Base-by-base conservation (phyloP, 805 yeast species). In the Kuraishia cidri region DNA sequence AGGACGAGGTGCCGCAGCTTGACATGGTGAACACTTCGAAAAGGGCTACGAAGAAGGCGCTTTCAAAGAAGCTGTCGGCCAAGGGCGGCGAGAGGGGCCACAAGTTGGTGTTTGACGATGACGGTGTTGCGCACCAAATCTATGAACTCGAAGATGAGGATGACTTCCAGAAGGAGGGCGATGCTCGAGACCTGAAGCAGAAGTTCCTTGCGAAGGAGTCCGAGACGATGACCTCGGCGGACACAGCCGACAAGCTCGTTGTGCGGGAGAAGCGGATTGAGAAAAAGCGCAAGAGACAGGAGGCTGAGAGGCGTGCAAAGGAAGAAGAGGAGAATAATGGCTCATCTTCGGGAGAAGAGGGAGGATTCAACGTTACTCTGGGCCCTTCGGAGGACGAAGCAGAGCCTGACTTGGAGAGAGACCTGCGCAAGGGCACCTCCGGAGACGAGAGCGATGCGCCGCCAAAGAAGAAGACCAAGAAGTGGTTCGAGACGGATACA, bases 111-210 rank as follows among this genome's bases (percentile, higher is more conserved):
- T 92, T 90, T 50, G 99, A 92, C 50, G 98, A 92, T 40, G 97
- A 90, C 3, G 99, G 99, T 18, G 68, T 66, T 4, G 80, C 97
- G 0, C 97, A 90, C 56, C 83, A 94, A 7, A 64, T 90, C 4
- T 92, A 92, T 50, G 97, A 90, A 58, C 66, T 92, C 38, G 87
- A 85, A 51, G 84, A 81, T 44, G 97, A 86, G 56, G 92, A 78
- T 26, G 94, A 83, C 37, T 92, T 92, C 70, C 69, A 56, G 40
- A 74, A 71, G 40, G 66, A 62, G 23, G 77, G 76, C 20, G 82
- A 74, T 45, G 87, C 88, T 2, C 62, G 61, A 33, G 58, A 52
- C 7, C 94, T 85, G 58, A 81, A 83, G 58, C 57, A 64, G 26
- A 68, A 72, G 39, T 92, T 75, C 46, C 71, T 92, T 29, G 56